Conservation (phyloP, 306 rosid species). For the Morella rubra region DNA sequence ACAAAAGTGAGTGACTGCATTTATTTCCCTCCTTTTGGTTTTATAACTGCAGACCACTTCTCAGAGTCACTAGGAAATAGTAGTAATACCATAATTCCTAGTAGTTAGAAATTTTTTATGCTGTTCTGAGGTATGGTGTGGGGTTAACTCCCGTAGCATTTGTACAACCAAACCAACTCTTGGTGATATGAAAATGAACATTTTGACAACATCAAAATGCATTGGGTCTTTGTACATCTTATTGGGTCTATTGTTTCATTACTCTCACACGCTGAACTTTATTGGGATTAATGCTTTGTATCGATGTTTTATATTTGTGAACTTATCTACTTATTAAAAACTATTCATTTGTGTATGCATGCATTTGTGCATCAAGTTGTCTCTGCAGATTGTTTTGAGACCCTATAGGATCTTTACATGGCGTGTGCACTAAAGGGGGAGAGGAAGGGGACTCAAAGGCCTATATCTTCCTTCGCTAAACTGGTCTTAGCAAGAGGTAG, state of each 20-base stretch:
- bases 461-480: not conserved
- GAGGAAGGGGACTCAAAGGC: too few species aligned
- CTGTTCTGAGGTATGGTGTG: not conserved
- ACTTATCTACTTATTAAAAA: not conserved
- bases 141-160: not conserved
- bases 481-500: not conserved
- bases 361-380: not conserved
- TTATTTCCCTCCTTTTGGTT: constrained; percentile 22
- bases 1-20: constrained; percentile 66
- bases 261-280: not conserved
- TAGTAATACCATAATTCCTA: not conserved
- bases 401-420: not conserved
- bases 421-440: too few species aligned
- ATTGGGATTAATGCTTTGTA: not conserved
- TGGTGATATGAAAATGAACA: constrained; percentile 12
- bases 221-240: not conserved
- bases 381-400: not conserved
- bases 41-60: constrained; percentile 17
- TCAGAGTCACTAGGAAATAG: not conserved
- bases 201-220: not conserved
- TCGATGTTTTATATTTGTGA: not conserved
- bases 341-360: not conserved
- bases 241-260: not conserved
- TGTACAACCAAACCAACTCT: not conserved
- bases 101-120: not conserved